Evolutionary conservation across 2,329 filamentous ascomycete species (phyloP).

Genomic region (Dendrostoma leiphaemia): DNA sequence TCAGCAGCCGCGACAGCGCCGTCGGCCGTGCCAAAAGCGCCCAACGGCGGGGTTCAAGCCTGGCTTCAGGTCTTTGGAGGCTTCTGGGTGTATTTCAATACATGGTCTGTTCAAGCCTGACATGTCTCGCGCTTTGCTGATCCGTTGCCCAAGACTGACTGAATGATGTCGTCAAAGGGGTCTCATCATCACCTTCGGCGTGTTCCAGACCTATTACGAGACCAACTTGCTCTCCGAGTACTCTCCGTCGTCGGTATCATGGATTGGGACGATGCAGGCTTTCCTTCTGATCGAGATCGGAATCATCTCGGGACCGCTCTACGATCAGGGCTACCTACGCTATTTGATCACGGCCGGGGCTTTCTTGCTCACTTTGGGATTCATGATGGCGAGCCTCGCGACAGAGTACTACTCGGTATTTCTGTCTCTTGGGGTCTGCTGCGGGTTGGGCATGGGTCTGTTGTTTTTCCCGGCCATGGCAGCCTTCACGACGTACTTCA

Average conservation of each 20-base stretch:
- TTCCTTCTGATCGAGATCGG: conserved; percentile 44
- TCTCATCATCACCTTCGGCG: conserved; percentile 44
- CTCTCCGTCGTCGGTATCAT: conserved; percentile 35
- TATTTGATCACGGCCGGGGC: conserved; percentile 38
- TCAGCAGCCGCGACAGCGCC: neutral
- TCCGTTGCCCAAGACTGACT: neutral
- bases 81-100: conserved; percentile 55
- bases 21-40: conserved; percentile 14
- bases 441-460: conserved; percentile 43
- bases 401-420: conserved; percentile 43
- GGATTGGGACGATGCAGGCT: conserved; percentile 47
- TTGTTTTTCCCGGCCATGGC: conserved; percentile 37
- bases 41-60: conserved; percentile 50
- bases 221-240: conserved; percentile 32
- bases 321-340: conserved; percentile 45
- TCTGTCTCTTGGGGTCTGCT: conserved; percentile 41
- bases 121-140: no score
- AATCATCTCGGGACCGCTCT: conserved; percentile 42
- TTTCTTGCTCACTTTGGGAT: conserved; percentile 42
- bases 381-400: conserved; percentile 39
- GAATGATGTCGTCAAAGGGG: conserved; percentile 21
- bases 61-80: conserved; percentile 53
- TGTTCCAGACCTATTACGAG: conserved; percentile 56
- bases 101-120: conserved; percentile 37
- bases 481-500: conserved; percentile 34